Evolutionary conservation across 306 rosid species (phyloP), one percentile per base, ranked within the genome.

Genomic region (Alnus rubra): DNA sequence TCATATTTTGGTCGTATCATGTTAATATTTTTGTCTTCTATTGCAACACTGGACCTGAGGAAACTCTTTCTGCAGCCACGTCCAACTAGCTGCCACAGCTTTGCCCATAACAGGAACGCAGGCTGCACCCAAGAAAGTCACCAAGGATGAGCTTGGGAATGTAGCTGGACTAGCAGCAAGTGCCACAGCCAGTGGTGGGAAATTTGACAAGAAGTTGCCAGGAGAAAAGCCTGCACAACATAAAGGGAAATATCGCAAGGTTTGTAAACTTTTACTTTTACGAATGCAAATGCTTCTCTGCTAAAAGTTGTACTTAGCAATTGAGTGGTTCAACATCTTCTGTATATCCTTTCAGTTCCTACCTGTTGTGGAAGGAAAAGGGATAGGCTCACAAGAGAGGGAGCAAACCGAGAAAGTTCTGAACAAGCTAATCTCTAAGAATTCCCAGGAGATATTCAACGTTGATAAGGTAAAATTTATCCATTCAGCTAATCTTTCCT

Each of bases 151-250:
- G 77, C 90, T 94, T 8, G 90, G 97, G 51, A 84, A 75, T 80
- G 93, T 90, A 18, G 98, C 99, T 15, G 98, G 99, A 79, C 51
- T 91, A 60, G 99, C 97, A 49, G 90, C 98, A 88, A 84, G 92
- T 72, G 84, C 99, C 35, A 93, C 98, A 10, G 98, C 98, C 60
- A 95, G 98, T 69, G 98, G 97, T 63, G 99, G 99, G 48, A 95
- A 95, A 76, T 95, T 93, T 80, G 99, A 95, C 85, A 93, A 90
- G 87, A 95, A 90, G 84, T 84, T 95, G 74, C 76, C 86, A 0
- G 99, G 99, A 10, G 98, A 95, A 86, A 95, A 89, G 84, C 90
- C 94, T 76, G 84, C 90, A 7, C 85, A 86, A 77, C 96, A 95
- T 78, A 45, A 87, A 82, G 97, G 97, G 84, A 95, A 93, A 88